Conservation (phyloP, 2,329 filamentous ascomycete genomes). For the Sclerotinia sclerotiorum region DNA sequence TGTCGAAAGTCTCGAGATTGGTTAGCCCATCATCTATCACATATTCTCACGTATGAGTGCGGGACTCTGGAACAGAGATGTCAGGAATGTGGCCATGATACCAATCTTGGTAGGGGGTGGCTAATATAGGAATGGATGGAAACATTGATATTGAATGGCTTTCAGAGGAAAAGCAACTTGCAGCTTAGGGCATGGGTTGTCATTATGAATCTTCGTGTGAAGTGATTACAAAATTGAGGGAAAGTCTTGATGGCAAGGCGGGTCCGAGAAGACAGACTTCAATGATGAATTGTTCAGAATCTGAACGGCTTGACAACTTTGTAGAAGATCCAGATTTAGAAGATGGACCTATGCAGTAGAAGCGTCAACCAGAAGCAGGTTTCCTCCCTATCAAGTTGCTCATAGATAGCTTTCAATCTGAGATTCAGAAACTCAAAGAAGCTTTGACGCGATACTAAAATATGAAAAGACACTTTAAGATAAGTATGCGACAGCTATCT, state of each 20-base stretch:
- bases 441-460: neutral
- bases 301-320: neutral
- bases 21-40: neutral
- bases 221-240: neutral
- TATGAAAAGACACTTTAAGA: neutral
- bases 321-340: neutral
- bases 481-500: no score
- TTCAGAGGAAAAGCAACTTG: neutral
- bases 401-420: neutral
- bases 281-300: neutral
- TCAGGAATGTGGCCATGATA: neutral
- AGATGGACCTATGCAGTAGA: neutral
- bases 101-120: neutral
- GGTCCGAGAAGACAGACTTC: no score
- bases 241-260: neutral
- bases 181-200: neutral
- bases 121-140: neutral
- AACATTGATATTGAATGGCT: neutral
- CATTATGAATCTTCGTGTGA: neutral
- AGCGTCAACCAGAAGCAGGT: no score
- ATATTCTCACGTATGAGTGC: neutral
- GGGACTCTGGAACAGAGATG: neutral
- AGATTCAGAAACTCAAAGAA: neutral
- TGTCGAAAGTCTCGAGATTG: neutral
- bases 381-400: neutral